Evolutionary conservation across 1,284 basidiomycete genomes (phyloP), one percentile per base, ranked within the genome.

Genomic region (Irpex sp.): DNA sequence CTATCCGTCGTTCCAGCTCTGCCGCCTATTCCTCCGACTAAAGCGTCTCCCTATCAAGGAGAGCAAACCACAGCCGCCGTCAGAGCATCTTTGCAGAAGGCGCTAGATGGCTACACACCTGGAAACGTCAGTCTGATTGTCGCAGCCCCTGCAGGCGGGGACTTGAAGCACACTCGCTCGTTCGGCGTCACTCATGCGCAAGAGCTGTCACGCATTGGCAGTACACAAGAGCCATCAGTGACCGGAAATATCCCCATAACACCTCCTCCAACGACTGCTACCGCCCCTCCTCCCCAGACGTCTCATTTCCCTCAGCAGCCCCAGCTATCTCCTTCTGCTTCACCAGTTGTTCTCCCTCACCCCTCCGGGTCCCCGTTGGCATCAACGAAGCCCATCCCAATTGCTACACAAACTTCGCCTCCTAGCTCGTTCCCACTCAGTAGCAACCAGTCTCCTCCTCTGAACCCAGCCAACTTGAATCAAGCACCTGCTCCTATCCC

Each of bases 141-240:
- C 26, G 81, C 80, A 6, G 66, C 68, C 11, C 67, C 76, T 17
- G 69, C 76, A 31, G 78, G 78, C 5, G 75, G 79, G n/a, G 86
- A 88, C 69, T 78, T 91, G 47, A 80, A 81, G 60, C 79, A 93
- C 69, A 91, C 89, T 0, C 84, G 83, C 61, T 91, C 88, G 73
- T 93, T 93, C 70, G 91, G 91, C 7, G 88, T 88, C 74, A 92
- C 86, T 49, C 91, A 93, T 70, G 89, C 88, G 1, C 81, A 78
- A 51, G 92, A 93, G 75, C 79, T 93, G 21, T 82, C 81, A 13
- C 80, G 78, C 66, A 86, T 91, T 63, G 74, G 75, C 58, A 15
- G 15, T 15, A 75, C 81, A 5, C 72, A 74, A 2, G 67, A 69
- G 6, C 70, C 71, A n/a, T 68, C 73, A 31, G 57, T 60, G 17